Percentiles rank a stretch among this genome's conserved stretches.
Conservation (phyloP, 495 filamentous ascomycete genomes). For the Pyrenula massariospora region DNA sequence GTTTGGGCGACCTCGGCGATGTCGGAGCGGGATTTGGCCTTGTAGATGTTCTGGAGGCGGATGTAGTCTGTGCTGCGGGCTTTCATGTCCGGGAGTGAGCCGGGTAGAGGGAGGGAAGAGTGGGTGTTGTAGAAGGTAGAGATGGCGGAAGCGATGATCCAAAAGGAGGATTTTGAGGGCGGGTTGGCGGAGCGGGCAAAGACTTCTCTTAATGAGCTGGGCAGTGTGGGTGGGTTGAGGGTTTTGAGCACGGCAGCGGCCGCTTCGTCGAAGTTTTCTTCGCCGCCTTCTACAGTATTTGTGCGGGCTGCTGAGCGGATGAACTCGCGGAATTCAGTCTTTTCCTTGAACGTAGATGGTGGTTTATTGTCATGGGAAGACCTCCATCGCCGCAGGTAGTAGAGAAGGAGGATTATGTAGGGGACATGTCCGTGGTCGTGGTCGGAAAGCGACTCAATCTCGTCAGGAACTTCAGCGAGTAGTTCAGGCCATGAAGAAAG, state of each 20-base stretch:
- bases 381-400: conserved; percentile 83
- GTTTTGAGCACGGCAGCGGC: conserved; percentile 77
- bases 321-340: conserved; percentile 64
- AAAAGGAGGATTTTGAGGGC: conserved; percentile 51
- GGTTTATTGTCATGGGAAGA: conserved; percentile 51
- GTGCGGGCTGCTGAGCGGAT: conserved; percentile 56
- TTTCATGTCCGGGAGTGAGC: conserved; percentile 95
- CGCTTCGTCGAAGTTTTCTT: conserved; percentile 97
- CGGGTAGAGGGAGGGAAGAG: conserved; percentile 67
- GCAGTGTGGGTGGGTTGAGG: conserved; percentile 52
- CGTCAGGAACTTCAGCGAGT: conserved; percentile 36
- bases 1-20: conserved; percentile 59
- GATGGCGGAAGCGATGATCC: conserved; percentile 80
- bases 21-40: conserved; percentile 73
- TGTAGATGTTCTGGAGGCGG: conserved; percentile 87
- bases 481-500: conserved; percentile 84
- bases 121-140: conserved; percentile 60
- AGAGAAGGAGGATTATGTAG: conserved; percentile 71
- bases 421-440: conserved; percentile 90
- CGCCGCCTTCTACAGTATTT: conserved; percentile 71
- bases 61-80: conserved; percentile 87
- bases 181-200: conserved; percentile 56
- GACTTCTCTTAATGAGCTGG: conserved; percentile 60
- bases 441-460: conserved; percentile 60
- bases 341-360: conserved; percentile 73